Conservation (phyloP, 345 rosid species). For the Hibiscus tridactylites region DNA sequence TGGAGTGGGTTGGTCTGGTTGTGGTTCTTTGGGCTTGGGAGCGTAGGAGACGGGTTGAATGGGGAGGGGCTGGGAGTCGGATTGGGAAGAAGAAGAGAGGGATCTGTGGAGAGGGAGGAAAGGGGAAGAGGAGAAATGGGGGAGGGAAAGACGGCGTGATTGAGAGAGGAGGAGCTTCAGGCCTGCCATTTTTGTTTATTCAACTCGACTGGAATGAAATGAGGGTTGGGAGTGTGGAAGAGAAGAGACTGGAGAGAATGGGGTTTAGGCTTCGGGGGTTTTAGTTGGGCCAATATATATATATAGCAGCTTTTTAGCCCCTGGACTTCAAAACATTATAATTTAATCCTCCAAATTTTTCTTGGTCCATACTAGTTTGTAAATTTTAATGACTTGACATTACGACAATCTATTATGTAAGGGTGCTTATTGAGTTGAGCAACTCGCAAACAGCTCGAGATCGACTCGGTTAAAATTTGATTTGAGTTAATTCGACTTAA, state of each 20-base stretch:
- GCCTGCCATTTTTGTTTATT: constrained; percentile 31
- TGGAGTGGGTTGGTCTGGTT: constrained; percentile 7
- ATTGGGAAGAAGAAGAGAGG: constrained; percentile 27
- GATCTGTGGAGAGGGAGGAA: constrained; percentile 23
- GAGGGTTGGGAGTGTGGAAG: not conserved
- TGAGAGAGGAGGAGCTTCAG: constrained; percentile 49
- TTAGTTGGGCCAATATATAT: not conserved
- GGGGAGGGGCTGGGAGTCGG: constrained; percentile 9
- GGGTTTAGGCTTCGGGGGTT: not conserved
- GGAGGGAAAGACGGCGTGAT: constrained; percentile 38
- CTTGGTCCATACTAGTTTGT: no score
- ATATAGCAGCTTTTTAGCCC: no score
- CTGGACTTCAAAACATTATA: no score
- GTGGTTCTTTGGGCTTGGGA: constrained; percentile 36
- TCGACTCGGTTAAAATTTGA: no score
- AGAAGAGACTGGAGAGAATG: not conserved
- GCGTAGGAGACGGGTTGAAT: constrained; percentile 64
- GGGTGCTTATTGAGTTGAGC: no score
- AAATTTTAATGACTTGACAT: no score
- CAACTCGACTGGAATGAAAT: no score
- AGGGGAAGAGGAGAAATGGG: constrained; percentile 27
- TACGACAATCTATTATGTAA: no score
- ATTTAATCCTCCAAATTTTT: no score
- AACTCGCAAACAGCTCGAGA: no score
- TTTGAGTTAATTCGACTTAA: no score